Evolutionary conservation across 495 filamentous ascomycete genomes (phyloP).

Genomic region (Cladorrhinum samala): DNA sequence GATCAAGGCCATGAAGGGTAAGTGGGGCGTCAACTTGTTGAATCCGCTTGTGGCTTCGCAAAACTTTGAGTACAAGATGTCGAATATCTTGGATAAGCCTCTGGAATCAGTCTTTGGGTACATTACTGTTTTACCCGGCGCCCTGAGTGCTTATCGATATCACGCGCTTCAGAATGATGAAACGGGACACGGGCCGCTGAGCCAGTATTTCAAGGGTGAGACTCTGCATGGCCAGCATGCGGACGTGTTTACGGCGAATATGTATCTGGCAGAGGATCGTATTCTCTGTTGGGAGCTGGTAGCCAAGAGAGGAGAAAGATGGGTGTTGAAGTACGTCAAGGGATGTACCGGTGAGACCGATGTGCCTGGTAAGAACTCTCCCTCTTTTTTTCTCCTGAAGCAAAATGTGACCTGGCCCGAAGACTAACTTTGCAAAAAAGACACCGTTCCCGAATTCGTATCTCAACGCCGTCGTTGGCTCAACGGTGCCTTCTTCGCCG

Average conservation of each 20-base stretch:
- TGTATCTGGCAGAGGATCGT: slow-evolving; percentile 98
- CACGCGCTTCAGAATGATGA: slow-evolving; percentile 96
- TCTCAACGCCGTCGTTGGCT: slow-evolving; percentile 94
- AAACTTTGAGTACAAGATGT: slow-evolving; percentile 99
- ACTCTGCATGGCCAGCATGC: slow-evolving; percentile 94
- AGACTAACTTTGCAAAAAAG: slow-evolving; percentile 30
- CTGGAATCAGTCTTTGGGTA: slow-evolving; percentile 97
- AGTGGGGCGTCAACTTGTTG: slow-evolving; percentile 70
- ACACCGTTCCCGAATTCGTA: slow-evolving; percentile 85
- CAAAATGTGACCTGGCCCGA: too few species aligned
- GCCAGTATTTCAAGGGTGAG: slow-evolving; percentile 99
- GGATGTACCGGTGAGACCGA: slow-evolving; percentile 93
- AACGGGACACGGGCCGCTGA: slow-evolving; percentile 88
- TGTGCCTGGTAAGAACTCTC: slow-evolving; percentile 87
- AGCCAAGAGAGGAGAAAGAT: slow-evolving; percentile 87
- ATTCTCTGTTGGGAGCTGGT: slow-evolving; percentile 99
- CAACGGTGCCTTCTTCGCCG: slow-evolving; percentile 98
- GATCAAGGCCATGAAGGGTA: slow-evolving; percentile 93
- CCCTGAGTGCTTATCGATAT: slow-evolving; percentile 90
- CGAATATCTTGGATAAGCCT: slow-evolving; percentile 96
- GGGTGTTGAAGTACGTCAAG: slow-evolving; percentile 98
- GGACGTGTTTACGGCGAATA: slow-evolving; percentile 98
- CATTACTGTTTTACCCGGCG: slow-evolving; percentile 93
- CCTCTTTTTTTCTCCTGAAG: slow-evolving; percentile 11
- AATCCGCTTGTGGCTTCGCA: slow-evolving; percentile 95